Percentiles rank a stretch among this genome's conserved stretches.
phyloP scores from a whole-genome alignment of 345 rosid genomes.

The Euphorbia lathyris region DNA sequence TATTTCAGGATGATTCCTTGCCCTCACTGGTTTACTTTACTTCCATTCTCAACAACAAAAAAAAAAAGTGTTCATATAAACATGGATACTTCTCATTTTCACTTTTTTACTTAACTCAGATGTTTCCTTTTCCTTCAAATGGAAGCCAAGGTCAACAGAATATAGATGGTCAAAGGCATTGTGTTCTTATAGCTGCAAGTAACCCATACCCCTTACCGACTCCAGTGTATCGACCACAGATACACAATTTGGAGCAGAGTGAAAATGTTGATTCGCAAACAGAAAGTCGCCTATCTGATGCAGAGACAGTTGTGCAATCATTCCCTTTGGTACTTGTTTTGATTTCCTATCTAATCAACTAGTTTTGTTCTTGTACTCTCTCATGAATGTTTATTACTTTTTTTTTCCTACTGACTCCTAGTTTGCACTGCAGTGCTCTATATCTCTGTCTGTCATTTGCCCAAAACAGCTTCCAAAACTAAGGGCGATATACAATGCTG shows the following conservation, averaged over 20 bases:
- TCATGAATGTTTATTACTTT: conserved; percentile 5
- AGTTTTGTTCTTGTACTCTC: conserved; percentile 9
- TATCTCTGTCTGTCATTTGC: conserved; percentile 84
- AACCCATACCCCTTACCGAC: conserved; percentile 90
- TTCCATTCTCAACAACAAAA: background rate
- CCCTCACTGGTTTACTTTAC: background rate
- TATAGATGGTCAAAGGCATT: conserved; percentile 74
- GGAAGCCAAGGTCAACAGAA: conserved; percentile 67
- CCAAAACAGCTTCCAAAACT: conserved; percentile 91
- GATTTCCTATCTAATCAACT: conserved; percentile 11
- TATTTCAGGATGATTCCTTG: background rate
- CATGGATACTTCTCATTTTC: background rate
- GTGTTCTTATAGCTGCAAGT: conserved; percentile 88
- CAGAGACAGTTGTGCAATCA: conserved; percentile 76
- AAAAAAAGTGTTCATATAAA: background rate
- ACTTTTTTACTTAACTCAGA: conserved; percentile 41
- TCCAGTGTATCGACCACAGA: conserved; percentile 77
- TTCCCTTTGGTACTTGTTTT: conserved; percentile 56
- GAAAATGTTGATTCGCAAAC: conserved; percentile 56
- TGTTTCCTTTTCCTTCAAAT: conserved; percentile 53
- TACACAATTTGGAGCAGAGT: conserved; percentile 56
- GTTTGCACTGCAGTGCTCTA: conserved; percentile 57
- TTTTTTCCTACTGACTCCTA: conserved; percentile 24
- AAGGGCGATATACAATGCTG: conserved; percentile 71
- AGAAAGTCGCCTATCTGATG: conserved; percentile 78